Base-by-base conservation (phyloP, 257 asterid genomes). In the Misopates orontium region DNA sequence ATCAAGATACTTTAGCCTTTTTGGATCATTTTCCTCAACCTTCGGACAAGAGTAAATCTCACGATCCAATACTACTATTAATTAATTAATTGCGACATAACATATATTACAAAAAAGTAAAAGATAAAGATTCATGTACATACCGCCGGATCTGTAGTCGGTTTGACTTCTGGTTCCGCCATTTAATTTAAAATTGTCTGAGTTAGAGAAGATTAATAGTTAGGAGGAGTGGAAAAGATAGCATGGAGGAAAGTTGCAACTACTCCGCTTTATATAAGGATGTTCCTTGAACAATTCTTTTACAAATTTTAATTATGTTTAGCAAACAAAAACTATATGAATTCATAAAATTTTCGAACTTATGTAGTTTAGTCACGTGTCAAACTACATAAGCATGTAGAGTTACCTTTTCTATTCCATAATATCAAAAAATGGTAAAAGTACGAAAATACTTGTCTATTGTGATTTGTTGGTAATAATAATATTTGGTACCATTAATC, bases 1-100 rank as follows among this genome's bases (percentile, higher is more conserved):
- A 65, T 90, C 95, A 1, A 90, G 88, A 56, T 90, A 79, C 73
- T 80, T 80, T 7, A 85, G 83, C 66, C 71, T 61, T 60, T 79
- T 73, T 76, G 62, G 73, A 64, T 67, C 82, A 19, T 76, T 70
- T 9, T 76, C 84, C 70, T 61, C 23, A 75, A 75, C 73, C 89
- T 82, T 56, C 13, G 53, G 12, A 31, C 9, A 21, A 13, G 31
- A 36, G 15, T 42, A 24, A 57, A 51, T 72, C 77, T 23, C 24
- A n/a, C 41, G 66, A 69, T 59, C 42, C 21, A 25, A 45, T 1
- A 17, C 1, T 28, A 50, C 39, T 58, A 28, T 2, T 6, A 6
- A n/a, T n/a, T n/a, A n/a, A n/a, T 28, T 2, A 28, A 2, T 6
- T 28, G 2, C 36, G 6, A 2, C 6, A 36, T 36, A 3, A 4